phyloP scores from a whole-genome alignment of 371 early-diverging fungal genomes.

The Rhizopus delemar region DNA sequence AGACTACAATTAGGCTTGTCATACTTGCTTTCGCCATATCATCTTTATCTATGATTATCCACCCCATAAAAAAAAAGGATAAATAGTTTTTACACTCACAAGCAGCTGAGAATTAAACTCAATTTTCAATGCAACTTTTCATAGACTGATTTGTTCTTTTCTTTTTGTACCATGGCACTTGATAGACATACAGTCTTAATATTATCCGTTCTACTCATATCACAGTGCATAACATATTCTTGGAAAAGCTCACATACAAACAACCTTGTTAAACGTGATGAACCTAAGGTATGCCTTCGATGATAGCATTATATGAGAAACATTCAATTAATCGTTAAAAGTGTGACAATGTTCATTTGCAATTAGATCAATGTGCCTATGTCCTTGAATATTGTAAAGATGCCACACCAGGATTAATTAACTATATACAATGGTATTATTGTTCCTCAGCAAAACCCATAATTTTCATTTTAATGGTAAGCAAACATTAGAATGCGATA shows the following conservation, averaged over 20 bases:
- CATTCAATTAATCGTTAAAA: conserved; percentile 11
- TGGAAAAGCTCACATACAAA: conserved; percentile 16
- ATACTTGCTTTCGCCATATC: too few relatives aligned
- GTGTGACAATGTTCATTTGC: conserved; percentile 58
- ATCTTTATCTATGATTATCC: too few relatives aligned
- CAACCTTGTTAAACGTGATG: neutral
- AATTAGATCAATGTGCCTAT: conserved; percentile 59
- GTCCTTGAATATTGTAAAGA: conserved; percentile 54
- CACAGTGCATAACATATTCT: conserved; percentile 17
- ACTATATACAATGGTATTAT: conserved; percentile 65
- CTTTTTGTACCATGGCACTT: conserved; percentile 13
- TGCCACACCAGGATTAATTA: conserved; percentile 58
- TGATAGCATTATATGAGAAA: neutral
- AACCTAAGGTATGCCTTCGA: neutral
- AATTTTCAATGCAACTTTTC: too few relatives aligned
- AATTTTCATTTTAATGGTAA: conserved; percentile 51
- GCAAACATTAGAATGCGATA: conserved; percentile 5
- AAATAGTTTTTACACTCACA: too few relatives aligned
- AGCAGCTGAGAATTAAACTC: too few relatives aligned
- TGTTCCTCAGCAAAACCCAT: conserved; percentile 52
- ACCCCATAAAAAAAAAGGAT: too few relatives aligned
- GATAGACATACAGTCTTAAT: conserved; percentile 12
- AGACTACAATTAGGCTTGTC: too few relatives aligned
- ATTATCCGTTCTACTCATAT: conserved; percentile 16
- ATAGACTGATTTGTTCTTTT: neutral